These are phyloP conservation scores for Prototheca wickerhamii DNA, from an alignment of 163 green algal species.

Conservation along the genomic window DNA sequence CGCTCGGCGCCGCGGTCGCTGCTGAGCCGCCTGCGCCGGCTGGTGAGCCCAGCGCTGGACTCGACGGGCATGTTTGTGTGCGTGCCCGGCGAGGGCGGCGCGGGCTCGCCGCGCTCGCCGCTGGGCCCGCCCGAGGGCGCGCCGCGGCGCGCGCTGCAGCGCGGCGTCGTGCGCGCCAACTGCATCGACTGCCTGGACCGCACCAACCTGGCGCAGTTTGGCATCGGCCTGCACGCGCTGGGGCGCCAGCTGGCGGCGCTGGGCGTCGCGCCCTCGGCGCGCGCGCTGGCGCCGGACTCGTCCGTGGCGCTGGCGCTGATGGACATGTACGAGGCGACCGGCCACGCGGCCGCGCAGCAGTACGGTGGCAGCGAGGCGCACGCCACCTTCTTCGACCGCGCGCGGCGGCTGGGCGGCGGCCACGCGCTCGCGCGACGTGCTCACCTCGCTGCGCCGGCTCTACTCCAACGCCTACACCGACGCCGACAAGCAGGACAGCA, in stretches of 20 bases:
- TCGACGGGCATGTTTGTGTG: slow-evolving; percentile 38
- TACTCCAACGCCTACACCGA: slow-evolving; percentile 82
- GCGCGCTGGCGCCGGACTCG: slow-evolving; percentile 37
- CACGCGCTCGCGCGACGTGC: slow-evolving; percentile 56
- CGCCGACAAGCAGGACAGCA: slow-evolving; percentile 79
- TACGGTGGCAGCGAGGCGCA: slow-evolving; percentile 83
- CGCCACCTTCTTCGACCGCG: slow-evolving; percentile 67
- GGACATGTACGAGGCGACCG: slow-evolving; percentile 78
- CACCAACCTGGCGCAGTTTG: slow-evolving; percentile 95
- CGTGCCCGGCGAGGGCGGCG: not conserved
- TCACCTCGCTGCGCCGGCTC: slow-evolving; percentile 62
- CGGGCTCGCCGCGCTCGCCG: not conserved
- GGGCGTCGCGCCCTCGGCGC: slow-evolving; percentile 37
- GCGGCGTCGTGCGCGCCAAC: slow-evolving; percentile 80
- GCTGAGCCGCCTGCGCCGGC: slow-evolving; percentile 51
- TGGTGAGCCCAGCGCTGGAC: slow-evolving; percentile 33
- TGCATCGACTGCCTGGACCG: slow-evolving; percentile 96
- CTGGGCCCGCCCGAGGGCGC: not conserved
- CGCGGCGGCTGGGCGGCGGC: slow-evolving; percentile 71
- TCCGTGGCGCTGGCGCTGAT: slow-evolving; percentile 66
- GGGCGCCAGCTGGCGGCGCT: slow-evolving; percentile 75
- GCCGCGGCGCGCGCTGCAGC: slow-evolving; percentile 36
- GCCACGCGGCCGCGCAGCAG: slow-evolving; percentile 71
- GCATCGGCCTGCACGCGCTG: slow-evolving; percentile 69
- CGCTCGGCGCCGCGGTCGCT: slow-evolving; percentile 33